Conservation (phyloP, 805 yeast genomes). For the Metschnikowia reukaufii region DNA sequence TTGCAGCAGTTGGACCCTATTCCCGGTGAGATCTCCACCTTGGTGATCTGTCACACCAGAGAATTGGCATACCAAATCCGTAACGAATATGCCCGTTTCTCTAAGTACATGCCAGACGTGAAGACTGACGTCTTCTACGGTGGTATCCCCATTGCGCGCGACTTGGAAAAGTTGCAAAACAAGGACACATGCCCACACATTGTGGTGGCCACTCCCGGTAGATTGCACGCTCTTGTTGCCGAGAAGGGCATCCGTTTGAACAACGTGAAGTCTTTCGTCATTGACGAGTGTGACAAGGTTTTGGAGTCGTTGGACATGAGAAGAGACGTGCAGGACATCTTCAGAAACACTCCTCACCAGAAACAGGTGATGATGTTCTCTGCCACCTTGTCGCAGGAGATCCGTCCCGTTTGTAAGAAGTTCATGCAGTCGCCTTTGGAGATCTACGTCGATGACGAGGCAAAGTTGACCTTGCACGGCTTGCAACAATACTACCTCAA, state of each 20-base stretch:
- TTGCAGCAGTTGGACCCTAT: slow-evolving; percentile 96
- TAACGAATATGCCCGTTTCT: slow-evolving; percentile 95
- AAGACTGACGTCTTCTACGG: slow-evolving; percentile 96
- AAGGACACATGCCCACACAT: slow-evolving; percentile 95
- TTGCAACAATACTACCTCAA: slow-evolving; percentile 94
- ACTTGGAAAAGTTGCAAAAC: slow-evolving; percentile 82
- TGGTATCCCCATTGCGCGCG: slow-evolving; percentile 84
- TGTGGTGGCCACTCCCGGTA: slow-evolving; percentile 97
- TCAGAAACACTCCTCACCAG: slow-evolving; percentile 96
- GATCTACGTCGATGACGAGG: slow-evolving; percentile 96
- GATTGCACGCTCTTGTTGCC: slow-evolving; percentile 89
- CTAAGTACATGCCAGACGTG: slow-evolving; percentile 98
- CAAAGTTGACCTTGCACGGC: slow-evolving; percentile 96
- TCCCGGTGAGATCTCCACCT: slow-evolving; percentile 92
- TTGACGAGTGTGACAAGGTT: slow-evolving; percentile 98
- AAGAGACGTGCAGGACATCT: slow-evolving; percentile 96
- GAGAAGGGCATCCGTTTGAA: slow-evolving; percentile 85
- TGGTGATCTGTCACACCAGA: slow-evolving; percentile 97
- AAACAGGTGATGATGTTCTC: slow-evolving; percentile 99
- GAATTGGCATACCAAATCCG: slow-evolving; percentile 98
- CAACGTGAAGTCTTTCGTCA: slow-evolving; percentile 89
- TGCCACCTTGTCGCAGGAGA: slow-evolving; percentile 91
- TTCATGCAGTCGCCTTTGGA: slow-evolving; percentile 98
- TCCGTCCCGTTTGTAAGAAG: slow-evolving; percentile 95
- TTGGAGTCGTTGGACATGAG: slow-evolving; percentile 92